phyloP scores from a whole-genome alignment of 148 eudicot genomes.

The Fagopyrum tataricum region DNA sequence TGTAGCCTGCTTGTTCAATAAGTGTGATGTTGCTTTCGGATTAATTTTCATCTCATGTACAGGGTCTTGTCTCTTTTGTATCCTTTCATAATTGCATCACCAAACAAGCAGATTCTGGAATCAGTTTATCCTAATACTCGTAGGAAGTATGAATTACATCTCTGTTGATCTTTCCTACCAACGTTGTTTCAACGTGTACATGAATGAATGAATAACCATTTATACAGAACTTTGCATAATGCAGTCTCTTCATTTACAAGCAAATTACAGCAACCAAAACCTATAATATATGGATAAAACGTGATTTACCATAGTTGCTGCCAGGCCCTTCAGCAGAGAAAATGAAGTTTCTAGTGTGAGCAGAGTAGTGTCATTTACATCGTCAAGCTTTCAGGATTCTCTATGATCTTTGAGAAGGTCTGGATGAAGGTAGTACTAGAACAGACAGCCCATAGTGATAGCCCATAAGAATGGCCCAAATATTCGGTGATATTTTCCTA shows the following conservation, averaged over 20 bases:
- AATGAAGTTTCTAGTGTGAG: neutral
- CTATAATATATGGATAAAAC: too few species aligned
- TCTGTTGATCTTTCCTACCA: neutral
- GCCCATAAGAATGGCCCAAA: too few species aligned
- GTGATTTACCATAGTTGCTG: too few species aligned
- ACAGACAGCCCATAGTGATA: too few species aligned
- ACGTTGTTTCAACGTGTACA: neutral
- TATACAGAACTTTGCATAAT: too few species aligned
- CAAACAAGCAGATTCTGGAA: slow-evolving; percentile 1
- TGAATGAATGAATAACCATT: too few species aligned
- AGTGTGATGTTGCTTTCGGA: slow-evolving; percentile 3
- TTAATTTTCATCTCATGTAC: neutral
- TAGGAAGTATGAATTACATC: neutral
- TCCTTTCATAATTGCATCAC: neutral
- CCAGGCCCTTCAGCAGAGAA: neutral
- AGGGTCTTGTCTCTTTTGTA: neutral
- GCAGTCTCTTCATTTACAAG: too few species aligned
- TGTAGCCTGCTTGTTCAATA: neutral
- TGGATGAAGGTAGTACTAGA: slow-evolving; percentile 93
- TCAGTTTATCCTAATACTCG: neutral
- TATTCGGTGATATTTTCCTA: slow-evolving; percentile 89
- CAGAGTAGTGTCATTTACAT: slow-evolving; percentile 37
- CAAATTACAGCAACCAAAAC: too few species aligned
- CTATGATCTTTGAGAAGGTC: slow-evolving; percentile 76
- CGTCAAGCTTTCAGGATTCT: slow-evolving; percentile 80